Evolutionary conservation across 1,139 yeast species (phyloP), one percentile per base, ranked within the genome.

Genomic region (Candida pseudoviswanathii): DNA sequence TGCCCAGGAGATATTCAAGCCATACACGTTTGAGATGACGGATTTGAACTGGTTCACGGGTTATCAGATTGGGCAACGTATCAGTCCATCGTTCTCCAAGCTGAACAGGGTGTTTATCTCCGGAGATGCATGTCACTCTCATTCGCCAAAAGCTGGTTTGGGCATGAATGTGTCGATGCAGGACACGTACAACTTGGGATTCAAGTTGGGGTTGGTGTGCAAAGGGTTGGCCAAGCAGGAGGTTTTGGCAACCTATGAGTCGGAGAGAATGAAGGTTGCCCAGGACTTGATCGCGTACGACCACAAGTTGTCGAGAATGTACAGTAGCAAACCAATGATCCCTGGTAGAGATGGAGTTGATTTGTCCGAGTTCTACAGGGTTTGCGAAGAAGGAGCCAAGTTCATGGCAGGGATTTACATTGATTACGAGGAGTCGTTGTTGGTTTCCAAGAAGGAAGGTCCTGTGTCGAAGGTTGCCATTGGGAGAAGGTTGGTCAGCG

Each of bases 121-220:
- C 43, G 75, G 75, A 11, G 75, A 70, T 54, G 75, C 73, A n/a
- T 65, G 72, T 46, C 74, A 69, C 53, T 68, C 73, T 7, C 73
- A 69, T 51, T 67, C 73, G 22, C 74, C 74, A 33, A 68, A 69
- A 53, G 74, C 75, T 36, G 75, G 72, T 36, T 75, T 70, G 53
- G 75, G 75, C 41, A 68, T 68, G 75, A 70, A 70, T 51, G 69
- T 64, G 36, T 54, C 58, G n/a, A 54, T 54, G 58, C 56, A 53
- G 49, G 75, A 70, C 48, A 64, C 71, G 16, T 68, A 58, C 54
- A 70, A 70, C 50, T 58, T 70, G 39, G 71, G 65, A n/a, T 70
- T 73, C 71, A 70, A 70, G 52, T 49, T 70, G 21, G 70, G 70
- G 2, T 57, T 58, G 37, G 72, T 66, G n/a, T 53, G 66, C 43